These are phyloP conservation scores for Trichaptum fuscoviolaceum DNA, from an alignment of 768 basidiomycete species.

Conservation along the genomic window DNA sequence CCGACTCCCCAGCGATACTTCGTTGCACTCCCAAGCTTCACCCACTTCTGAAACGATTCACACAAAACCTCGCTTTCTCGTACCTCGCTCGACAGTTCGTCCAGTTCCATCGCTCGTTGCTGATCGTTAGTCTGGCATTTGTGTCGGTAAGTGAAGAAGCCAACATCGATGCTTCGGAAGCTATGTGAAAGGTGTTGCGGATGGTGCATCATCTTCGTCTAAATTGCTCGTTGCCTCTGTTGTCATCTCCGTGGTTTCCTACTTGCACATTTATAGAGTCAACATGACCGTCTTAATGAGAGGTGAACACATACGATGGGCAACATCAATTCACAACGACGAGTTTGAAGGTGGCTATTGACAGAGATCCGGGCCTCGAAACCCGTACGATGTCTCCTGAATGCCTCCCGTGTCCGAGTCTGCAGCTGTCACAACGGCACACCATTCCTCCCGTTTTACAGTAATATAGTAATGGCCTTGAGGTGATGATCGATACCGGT, in stretches of 20 bases:
- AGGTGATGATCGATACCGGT: too few species aligned
- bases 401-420: too few species aligned
- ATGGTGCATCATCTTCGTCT: neutral
- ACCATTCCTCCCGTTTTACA: too few species aligned
- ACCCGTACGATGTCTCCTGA: too few species aligned
- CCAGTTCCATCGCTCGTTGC: neutral
- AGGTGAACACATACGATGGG: conserved; percentile 31
- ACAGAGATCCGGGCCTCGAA: too few species aligned
- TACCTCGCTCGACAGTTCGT: neutral
- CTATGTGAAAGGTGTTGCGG: neutral
- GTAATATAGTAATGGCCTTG: too few species aligned
- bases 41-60: neutral
- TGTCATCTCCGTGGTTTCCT: too few species aligned
- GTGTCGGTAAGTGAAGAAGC: neutral
- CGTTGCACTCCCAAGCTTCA: neutral
- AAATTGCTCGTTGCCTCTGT: neutral
- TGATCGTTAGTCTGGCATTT: neutral
- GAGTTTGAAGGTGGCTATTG: too few species aligned
- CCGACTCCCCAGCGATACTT: conserved; percentile 1
- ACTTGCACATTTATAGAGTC: neutral
- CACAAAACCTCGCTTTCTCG: conserved; percentile 2
- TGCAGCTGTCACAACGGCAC: too few species aligned
- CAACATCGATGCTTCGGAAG: neutral
- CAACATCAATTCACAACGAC: too few species aligned
- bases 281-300: neutral